Evolutionary conservation across 2,329 filamentous ascomycete genomes (phyloP), one percentile per base, ranked within the genome.

Genomic region (Graphilbum sp.): DNA sequence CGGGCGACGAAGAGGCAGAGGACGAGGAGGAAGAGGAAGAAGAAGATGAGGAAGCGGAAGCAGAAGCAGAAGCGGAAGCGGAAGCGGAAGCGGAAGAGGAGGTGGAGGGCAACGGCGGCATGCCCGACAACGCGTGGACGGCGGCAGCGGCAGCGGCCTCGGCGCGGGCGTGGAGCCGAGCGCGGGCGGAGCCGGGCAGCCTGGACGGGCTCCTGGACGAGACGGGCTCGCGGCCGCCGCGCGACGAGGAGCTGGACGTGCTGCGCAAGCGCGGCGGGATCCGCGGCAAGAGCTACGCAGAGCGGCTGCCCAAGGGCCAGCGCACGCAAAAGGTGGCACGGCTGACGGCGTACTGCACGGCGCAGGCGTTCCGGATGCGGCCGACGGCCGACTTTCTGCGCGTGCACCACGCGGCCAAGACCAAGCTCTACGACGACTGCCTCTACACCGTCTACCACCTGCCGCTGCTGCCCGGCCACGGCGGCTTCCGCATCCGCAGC

Each of bases 381-480:
- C 72, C 78, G 20, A 85, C 86, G n/a, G 85, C 87, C 13, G 75
- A 83, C 25, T 98, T 98, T 54, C 66, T 95, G 43, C 79, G 82
- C 49, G 82, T 83, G 46, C 79, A 79, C 50, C 90, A 98, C 59
- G 78, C 81, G 24, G 88, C 87, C 1, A 80, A 86, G 59, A 93
- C 88, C 13, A 98, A 98, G 59, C 67, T 96, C 5, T 98, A 98
- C 58, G 90, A 98, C 56, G 90, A 98, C 57, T 98, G 90, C 53
- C 64, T 98, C 19, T 98, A 98, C 54, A 84, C 79, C 20, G 88
- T 94, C 35, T 98, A 98, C 56, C 87, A 95, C 53, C 63, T 95
- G 23, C 90, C 90, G 5, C 62, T 98, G 15, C 65, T 96, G 38
- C 80, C 84, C 3, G 90, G 88, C 1, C 74, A 67, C 34, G 86